Evolutionary conservation across 2,329 filamentous ascomycete species (phyloP).

Genomic region (Trichoderma endophyticum): DNA sequence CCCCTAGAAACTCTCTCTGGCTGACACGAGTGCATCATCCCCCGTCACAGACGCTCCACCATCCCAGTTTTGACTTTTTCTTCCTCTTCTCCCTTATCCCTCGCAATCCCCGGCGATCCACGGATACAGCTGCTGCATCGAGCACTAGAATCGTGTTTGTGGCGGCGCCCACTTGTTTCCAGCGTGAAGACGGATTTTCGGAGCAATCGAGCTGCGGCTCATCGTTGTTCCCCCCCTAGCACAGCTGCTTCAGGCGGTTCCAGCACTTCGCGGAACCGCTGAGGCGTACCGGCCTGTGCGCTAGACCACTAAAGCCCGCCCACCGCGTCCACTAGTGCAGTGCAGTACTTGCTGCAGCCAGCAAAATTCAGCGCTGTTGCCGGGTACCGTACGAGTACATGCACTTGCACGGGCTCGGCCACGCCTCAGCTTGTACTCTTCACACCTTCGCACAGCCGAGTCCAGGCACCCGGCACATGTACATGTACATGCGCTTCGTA

Average conservation of each 20-base stretch:
- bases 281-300: slow-evolving; percentile 6
- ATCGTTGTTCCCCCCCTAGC: neutral
- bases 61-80: slow-evolving; percentile 1
- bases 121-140: neutral
- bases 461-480: slow-evolving; percentile 7
- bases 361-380: neutral
- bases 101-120: slow-evolving; percentile 2
- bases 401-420: neutral
- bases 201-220: neutral
- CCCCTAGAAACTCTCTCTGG: neutral
- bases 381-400: neutral
- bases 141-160: neutral
- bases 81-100: neutral
- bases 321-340: neutral
- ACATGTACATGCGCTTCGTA: neutral
- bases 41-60: neutral
- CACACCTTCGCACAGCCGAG: neutral
- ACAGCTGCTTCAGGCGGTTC: neutral
- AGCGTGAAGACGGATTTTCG: neutral
- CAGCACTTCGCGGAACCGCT: slow-evolving; percentile 3
- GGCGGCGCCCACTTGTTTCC: slow-evolving; percentile 1
- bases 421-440: neutral
- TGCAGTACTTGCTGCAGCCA: neutral
- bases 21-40: slow-evolving; percentile 8
- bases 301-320: slow-evolving; percentile 15